Evolutionary conservation across 257 asterid genomes (phyloP).

Genomic region (Haberlea rhodopensis): DNA sequence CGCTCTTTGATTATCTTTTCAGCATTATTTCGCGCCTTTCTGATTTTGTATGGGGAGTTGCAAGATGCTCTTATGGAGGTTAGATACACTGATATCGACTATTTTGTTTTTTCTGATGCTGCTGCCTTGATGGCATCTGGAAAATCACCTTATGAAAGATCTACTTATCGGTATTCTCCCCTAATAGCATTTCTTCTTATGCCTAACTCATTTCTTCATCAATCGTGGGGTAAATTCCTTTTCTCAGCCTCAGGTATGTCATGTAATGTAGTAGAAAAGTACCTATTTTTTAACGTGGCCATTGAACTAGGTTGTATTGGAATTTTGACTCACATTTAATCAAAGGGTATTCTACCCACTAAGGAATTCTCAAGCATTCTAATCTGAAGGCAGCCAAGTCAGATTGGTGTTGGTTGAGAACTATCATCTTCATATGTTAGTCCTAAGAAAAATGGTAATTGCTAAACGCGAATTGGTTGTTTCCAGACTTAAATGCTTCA

Average conservation of each 20-base stretch:
- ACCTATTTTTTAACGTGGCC: background rate
- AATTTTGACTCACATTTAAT: conserved; percentile 11
- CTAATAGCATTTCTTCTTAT: conserved; percentile 70
- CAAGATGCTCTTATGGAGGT: conserved; percentile 93
- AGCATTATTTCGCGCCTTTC: conserved; percentile 58
- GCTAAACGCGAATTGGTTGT: background rate
- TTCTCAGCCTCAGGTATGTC: conserved; percentile 77
- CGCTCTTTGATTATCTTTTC: conserved; percentile 54
- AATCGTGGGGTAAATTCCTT: conserved; percentile 78
- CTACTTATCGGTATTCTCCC: conserved; percentile 94
- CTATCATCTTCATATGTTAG: background rate
- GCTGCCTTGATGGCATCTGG: conserved; percentile 73
- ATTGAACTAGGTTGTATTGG: conserved; percentile 1
- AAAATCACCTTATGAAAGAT: conserved; percentile 82
- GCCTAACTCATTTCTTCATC: conserved; percentile 79
- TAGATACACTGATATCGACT: conserved; percentile 88
- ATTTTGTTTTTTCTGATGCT: conserved; percentile 90
- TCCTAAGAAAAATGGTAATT: background rate
- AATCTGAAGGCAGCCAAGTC: background rate
- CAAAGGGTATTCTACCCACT: background rate
- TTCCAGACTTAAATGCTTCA: background rate
- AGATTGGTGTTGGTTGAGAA: conserved; percentile 7
- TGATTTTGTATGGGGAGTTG: conserved; percentile 86
- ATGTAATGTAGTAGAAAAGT: conserved; percentile 3
- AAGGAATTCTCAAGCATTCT: background rate